Conservation (phyloP, 495 filamentous ascomycete species). For the Amniculicola lignicola region DNA sequence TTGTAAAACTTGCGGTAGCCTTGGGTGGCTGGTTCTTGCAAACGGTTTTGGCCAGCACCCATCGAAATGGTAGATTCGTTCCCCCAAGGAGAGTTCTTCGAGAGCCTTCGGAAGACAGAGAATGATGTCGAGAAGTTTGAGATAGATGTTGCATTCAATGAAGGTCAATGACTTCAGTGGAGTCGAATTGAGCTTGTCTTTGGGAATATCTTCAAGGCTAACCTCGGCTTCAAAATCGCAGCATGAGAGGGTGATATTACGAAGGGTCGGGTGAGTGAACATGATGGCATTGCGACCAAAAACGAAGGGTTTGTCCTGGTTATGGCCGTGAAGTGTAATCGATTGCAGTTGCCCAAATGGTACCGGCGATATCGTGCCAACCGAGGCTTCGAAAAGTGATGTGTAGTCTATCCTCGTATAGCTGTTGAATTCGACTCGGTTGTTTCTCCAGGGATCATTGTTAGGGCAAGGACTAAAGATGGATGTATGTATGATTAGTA, state of each 20-base stretch:
- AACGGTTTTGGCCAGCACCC: background rate
- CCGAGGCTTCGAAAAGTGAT: conserved; percentile 3
- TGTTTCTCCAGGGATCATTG: conserved; percentile 7
- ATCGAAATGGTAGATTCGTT: conserved; percentile 22
- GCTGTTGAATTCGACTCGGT: background rate
- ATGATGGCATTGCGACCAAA: conserved; percentile 21
- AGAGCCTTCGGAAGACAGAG: conserved; percentile 25
- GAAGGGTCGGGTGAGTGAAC: conserved; percentile 31
- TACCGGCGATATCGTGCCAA: background rate
- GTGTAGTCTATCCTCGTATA: conserved; percentile 18
- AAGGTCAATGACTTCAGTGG: conserved; percentile 19
- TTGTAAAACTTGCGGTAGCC: conserved; percentile 16
- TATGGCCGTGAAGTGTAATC: conserved; percentile 24
- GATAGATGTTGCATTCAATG: conserved; percentile 31
- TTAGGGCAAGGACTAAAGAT: conserved; percentile 32
- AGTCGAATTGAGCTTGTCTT: conserved; percentile 13
- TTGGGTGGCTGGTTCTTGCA: conserved; percentile 1
- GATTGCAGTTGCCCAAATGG: background rate
- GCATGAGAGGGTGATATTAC: conserved; percentile 24
- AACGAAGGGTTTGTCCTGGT: background rate
- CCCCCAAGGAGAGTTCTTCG: conserved; percentile 22
- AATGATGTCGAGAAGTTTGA: conserved; percentile 12
- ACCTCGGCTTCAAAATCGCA: conserved; percentile 14
- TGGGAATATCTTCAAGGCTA: background rate
- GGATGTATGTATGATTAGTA: too few species aligned